A percentile compares a stretch with the other conserved stretches of the same genome.
Conservation (phyloP, 306 rosid genomes). For the Luffa acutangula region DNA sequence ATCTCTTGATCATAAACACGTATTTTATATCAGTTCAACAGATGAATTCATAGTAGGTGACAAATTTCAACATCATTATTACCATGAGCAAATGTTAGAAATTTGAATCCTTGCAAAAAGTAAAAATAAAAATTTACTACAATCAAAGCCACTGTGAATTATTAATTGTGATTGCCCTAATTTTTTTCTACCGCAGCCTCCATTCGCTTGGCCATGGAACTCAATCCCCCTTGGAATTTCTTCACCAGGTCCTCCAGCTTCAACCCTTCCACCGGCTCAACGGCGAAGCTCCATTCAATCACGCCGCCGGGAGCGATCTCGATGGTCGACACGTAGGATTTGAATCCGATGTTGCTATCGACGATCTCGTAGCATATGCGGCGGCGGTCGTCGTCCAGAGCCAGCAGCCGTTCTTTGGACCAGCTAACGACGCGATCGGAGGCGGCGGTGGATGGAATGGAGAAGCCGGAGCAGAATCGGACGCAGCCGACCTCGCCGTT, state of each 20-base stretch:
- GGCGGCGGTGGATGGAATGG: slow-evolving; percentile 26
- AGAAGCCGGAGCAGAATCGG: slow-evolving; percentile 46
- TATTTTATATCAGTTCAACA: too few species aligned
- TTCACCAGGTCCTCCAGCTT: slow-evolving; percentile 19
- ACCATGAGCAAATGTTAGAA: too few species aligned
- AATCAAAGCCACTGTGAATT: too few species aligned
- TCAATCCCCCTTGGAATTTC: slow-evolving; percentile 25
- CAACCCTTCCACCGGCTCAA: slow-evolving; percentile 32
- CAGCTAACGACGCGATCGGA: slow-evolving; percentile 15
- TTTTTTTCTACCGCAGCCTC: not conserved
- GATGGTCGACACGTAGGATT: slow-evolving; percentile 26
- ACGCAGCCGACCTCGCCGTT: slow-evolving; percentile 48
- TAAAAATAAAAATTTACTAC: too few species aligned
- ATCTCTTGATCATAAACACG: too few species aligned
- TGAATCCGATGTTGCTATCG: slow-evolving; percentile 46
- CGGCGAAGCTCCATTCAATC: slow-evolving; percentile 38
- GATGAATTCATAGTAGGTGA: too few species aligned
- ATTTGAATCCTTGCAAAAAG: too few species aligned
- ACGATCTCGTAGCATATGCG: slow-evolving; percentile 37
- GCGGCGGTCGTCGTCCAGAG: slow-evolving; percentile 25
- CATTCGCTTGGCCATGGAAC: slow-evolving; percentile 28
- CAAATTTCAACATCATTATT: too few species aligned
- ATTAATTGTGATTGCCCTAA: not conserved
- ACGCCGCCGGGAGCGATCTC: slow-evolving; percentile 25
- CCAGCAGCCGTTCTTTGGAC: slow-evolving; percentile 46